Evolutionary conservation across 23 red algal genomes (phyloP), one percentile per base, ranked within the genome.

Genomic region (Gracilariopsis chorda): DNA sequence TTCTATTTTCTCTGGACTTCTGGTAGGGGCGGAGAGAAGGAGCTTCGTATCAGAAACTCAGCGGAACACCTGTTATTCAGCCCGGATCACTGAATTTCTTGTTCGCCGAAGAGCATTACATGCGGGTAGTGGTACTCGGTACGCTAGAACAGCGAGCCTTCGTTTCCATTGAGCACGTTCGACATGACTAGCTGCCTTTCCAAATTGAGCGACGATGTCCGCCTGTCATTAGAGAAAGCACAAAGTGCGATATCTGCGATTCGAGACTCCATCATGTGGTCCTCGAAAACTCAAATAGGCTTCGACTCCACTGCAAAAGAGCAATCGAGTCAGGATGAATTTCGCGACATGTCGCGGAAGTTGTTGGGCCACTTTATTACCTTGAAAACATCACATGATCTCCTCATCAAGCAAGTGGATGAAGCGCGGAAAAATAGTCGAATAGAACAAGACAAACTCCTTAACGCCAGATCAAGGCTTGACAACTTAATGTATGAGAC

Each of bases 401-500:
- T 59, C 17, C 48, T 80, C 48, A 58, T 80, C 17, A 53, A 33
- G 35, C 5, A 80, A 29, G 76, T 80, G 21, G 52, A 80, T n/a
- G 20, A 80, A 34, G 35, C 48, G 12, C 76, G 76, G 1, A 53
- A 80, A 28, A 45, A 80, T 41, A 80, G 48, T 23, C 76, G 76
- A 21, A 80, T 32, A 57, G 76, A 80, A 28, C 76, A 80, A 58
- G 76, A 59, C 48, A 59, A 80, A 24, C 76, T 80, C 55, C 23
- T 80, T 7, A 55, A 36, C 36, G 80, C 61, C 21, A 52, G 80
- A 14, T 69, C 53, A 51, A 51, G 53, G 55, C 58, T 85, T 49
- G 57, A 85, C 11, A 85, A 85, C 36, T 56, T 85, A 3, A 69
- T 65, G 60, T 85, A 85, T 29, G 57, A 69, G 80, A 64, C 36